These are phyloP conservation scores for Erythrobasidium hasegawianum DNA, from an alignment of 1,284 basidiomycete species.

Conservation along the genomic window DNA sequence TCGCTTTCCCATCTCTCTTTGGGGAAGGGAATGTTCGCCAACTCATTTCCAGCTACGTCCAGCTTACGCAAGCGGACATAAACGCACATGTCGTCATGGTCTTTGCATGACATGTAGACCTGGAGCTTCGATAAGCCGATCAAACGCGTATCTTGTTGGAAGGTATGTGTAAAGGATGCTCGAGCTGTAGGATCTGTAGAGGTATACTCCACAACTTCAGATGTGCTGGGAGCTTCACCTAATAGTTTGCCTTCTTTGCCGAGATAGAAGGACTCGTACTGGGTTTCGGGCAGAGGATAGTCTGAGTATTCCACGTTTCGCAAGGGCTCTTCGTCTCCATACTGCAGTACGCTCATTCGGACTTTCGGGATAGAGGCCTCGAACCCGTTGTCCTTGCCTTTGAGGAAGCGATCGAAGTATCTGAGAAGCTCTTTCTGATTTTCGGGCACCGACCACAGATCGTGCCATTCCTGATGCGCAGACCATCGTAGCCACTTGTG, in stretches of 20 bases:
- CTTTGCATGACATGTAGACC: conserved; percentile 40
- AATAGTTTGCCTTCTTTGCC: neutral
- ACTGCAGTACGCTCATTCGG: conserved; percentile 31
- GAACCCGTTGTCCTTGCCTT: conserved; percentile 43
- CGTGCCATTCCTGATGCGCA: conserved; percentile 30
- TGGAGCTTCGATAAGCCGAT: conserved; percentile 39
- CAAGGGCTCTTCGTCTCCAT: conserved; percentile 17
- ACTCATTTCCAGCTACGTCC: conserved; percentile 39
- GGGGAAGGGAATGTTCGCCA: conserved; percentile 7
- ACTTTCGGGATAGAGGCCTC: conserved; percentile 38
- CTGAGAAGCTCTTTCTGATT: conserved; percentile 37
- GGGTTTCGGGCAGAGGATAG: conserved; percentile 7
- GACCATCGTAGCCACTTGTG: conserved; percentile 32
- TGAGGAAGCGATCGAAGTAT: conserved; percentile 43
- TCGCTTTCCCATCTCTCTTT: conserved; percentile 36
- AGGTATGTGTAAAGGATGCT: conserved; percentile 36
- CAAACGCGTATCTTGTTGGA: conserved; percentile 37
- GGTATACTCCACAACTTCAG: neutral
- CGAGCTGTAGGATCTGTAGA: neutral
- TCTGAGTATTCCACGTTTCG: conserved; percentile 7
- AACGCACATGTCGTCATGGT: conserved; percentile 42
- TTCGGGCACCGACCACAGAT: conserved; percentile 31
- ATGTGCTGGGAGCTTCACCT: neutral
- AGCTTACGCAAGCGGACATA: conserved; percentile 42
- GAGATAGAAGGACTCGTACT: conserved; percentile 5